Percentiles rank a stretch among this genome's conserved stretches.
Conservation (phyloP, 2,329 filamentous ascomycete genomes). For the Trichoderma guizhouense region DNA sequence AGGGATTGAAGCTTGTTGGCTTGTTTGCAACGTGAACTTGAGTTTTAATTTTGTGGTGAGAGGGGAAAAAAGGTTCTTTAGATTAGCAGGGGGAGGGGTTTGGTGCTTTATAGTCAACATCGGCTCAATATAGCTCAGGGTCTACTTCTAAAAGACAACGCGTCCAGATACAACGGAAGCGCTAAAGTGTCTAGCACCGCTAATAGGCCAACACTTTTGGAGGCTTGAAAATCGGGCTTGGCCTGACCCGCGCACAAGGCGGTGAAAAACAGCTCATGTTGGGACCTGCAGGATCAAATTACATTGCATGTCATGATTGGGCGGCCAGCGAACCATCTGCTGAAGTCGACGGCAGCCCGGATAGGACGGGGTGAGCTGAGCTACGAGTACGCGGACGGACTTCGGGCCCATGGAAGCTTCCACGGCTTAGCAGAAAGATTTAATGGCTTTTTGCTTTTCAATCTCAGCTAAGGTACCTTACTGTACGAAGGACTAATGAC, state of each 20-base stretch:
- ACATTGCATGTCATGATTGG: neutral
- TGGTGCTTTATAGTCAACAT: neutral
- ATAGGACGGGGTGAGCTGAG: neutral
- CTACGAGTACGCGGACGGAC: neutral
- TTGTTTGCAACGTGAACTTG: neutral
- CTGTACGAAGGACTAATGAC: neutral
- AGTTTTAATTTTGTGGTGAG: neutral
- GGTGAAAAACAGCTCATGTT: slow-evolving; percentile 9
- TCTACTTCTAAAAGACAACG: neutral
- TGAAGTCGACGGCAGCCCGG: neutral
- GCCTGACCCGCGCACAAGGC: slow-evolving; percentile 7
- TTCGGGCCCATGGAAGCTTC: slow-evolving; percentile 1
- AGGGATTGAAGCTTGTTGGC: neutral
- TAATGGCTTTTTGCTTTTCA: neutral
- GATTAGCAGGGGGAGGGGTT: neutral
- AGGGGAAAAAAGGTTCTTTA: neutral
- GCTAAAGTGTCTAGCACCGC: slow-evolving; percentile 6
- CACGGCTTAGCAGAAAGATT: neutral
- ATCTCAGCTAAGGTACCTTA: neutral
- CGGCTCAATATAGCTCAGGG: neutral
- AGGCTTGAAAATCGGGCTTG: slow-evolving; percentile 5
- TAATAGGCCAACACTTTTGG: neutral
- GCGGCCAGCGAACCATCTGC: neutral
- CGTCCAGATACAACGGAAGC: neutral
- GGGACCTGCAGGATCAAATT: slow-evolving; percentile 3